Evolutionary conservation across 352 stramenopile species (phyloP), one percentile per base, ranked within the genome.

Genomic region (Phytophthora fragariae): DNA sequence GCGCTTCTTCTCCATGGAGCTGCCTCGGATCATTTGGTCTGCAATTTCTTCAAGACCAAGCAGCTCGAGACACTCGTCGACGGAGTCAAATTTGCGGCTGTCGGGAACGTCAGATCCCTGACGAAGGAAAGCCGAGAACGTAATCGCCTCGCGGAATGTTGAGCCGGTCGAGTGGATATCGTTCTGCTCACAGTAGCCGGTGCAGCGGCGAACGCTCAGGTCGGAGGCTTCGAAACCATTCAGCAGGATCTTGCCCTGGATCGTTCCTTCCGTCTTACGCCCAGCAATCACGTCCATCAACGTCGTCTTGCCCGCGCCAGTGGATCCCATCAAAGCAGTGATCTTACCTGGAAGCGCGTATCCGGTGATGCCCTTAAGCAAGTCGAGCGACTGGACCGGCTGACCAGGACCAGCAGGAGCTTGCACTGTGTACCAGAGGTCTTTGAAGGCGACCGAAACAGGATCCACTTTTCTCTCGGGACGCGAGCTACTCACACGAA

Each of bases 251-350:
- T 92, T 70, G 2, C 93, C 93, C 7, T 71, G 65, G 68, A 96
- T 90, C 11, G 62, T 85, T 27, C 97, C 96, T 15, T 70, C 83
- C 0, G 63, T 75, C 79, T 99, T 99, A 14, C 97, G 84, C 21
- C 97, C 81, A 3, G 95, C 92, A 60, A 99, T 96, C 8, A 99
- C 95, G 75, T 99, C 96, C 78, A 98, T 96, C 1, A 99, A 73
- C 6, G 97, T 99, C 15, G 95, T 98, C 72, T 99, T 98, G 19
- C 95, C 93, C 24, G 91, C 88, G 33, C 90, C 89, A 29, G 80
- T 87, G 0, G 83, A 89, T 10, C 89, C 88, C 84, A 94, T 94
- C 2, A 95, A 59, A 11, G 88, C 88, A 3, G 85, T 91, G 50
- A 94, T 88, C 1, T 73, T 80, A 0, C 89, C 88, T 19, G 86